phyloP scores from a whole-genome alignment of 148 eudicot genomes.

The Nepenthes mirabilis region DNA sequence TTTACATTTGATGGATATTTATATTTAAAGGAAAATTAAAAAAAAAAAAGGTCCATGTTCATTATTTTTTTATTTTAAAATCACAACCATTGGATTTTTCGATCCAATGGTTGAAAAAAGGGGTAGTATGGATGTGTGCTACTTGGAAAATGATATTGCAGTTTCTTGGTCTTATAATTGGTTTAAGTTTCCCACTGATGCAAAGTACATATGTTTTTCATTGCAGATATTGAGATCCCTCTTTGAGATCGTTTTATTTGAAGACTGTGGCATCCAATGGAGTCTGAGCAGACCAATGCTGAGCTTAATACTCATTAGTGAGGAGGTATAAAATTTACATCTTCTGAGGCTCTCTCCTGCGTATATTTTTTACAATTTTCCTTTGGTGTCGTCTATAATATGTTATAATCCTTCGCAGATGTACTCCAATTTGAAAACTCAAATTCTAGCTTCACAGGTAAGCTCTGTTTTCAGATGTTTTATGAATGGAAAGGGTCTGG shows the following conservation, averaged over 20 bases:
- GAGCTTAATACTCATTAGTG: conserved; percentile 76
- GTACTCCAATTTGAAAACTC: conserved; percentile 31
- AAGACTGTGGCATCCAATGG: conserved; percentile 59
- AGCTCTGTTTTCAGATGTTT: conserved; percentile 1
- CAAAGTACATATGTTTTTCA: conserved; percentile 1
- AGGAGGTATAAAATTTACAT: conserved; percentile 39
- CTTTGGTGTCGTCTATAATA: too few species aligned
- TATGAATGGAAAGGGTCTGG: neutral
- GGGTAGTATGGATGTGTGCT: too few species aligned
- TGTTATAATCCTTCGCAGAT: conserved; percentile 15
- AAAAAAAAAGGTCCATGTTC: too few species aligned
- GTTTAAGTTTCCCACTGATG: neutral
- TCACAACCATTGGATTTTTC: too few species aligned
- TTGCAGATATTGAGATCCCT: conserved; percentile 66
- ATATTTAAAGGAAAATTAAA: too few species aligned
- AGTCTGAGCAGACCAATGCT: conserved; percentile 74
- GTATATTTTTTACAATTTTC: neutral
- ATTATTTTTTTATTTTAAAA: too few species aligned
- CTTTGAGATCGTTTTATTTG: conserved; percentile 75
- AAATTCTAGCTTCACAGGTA: conserved; percentile 41
- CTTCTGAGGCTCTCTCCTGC: neutral
- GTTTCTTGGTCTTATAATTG: too few species aligned
- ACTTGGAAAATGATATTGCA: too few species aligned
- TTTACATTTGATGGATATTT: too few species aligned
- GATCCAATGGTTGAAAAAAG: too few species aligned